Conservation (phyloP, 305 asterid genomes). For the Fraxinus angustifolia region DNA sequence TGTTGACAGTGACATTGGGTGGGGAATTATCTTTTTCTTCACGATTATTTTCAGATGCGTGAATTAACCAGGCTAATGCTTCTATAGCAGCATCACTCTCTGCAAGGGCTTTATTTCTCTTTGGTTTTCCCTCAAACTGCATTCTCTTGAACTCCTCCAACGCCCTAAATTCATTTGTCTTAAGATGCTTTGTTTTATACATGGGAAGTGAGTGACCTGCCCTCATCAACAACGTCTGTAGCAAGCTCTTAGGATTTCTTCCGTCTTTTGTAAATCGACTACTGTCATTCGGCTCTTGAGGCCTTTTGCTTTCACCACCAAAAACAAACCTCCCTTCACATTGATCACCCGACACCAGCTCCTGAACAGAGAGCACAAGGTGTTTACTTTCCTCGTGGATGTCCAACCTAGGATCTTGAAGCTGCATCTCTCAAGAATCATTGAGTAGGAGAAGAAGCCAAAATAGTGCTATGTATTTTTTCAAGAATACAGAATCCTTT, state of each 20-base stretch:
- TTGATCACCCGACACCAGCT: constrained; percentile 82
- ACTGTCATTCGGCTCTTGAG: constrained; percentile 39
- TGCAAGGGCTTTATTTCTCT: constrained; percentile 73
- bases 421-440: constrained; percentile 46
- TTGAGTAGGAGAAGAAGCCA: background rate
- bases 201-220: constrained; percentile 95
- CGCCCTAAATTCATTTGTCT: constrained; percentile 86
- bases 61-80: constrained; percentile 88
- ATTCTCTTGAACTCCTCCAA: constrained; percentile 87
- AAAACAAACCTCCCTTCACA: constrained; percentile 84
- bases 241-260: constrained; percentile 84
- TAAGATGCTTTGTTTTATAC: constrained; percentile 88
- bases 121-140: constrained; percentile 95
- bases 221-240: constrained; percentile 84
- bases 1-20: constrained; percentile 76
- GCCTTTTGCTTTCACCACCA: constrained; percentile 78
- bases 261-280: constrained; percentile 82
- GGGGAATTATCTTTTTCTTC: constrained; percentile 46
- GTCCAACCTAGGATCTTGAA: constrained; percentile 72
- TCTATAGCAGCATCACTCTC: constrained; percentile 91
- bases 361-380: constrained; percentile 86
- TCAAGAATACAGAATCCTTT: background rate
- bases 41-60: constrained; percentile 52
- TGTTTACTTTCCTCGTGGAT: constrained; percentile 88
- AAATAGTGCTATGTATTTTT: background rate